phyloP scores from a whole-genome alignment of 805 yeast genomes.

The Cyberlindnera maritima region DNA sequence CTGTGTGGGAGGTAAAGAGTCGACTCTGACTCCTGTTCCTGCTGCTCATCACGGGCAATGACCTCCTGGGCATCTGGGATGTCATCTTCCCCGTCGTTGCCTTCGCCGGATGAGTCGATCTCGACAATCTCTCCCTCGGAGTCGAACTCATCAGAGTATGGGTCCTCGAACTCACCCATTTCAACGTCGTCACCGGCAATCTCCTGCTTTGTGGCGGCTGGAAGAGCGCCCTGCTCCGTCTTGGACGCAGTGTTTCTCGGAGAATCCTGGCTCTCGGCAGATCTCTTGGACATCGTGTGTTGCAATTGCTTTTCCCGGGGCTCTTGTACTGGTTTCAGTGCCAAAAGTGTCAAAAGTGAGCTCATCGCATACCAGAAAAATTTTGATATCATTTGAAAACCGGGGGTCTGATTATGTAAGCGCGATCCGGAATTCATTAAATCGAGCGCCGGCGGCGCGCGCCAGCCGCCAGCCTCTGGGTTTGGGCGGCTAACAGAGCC shows the following conservation, averaged over 20 bases:
- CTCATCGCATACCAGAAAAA: too few relatives aligned
- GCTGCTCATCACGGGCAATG: slow-evolving; percentile 36
- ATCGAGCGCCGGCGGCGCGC: too few relatives aligned
- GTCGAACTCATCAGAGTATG: slow-evolving; percentile 88
- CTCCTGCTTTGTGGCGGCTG: slow-evolving; percentile 28
- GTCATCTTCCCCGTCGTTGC: slow-evolving; percentile 32
- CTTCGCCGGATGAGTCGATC: slow-evolving; percentile 52
- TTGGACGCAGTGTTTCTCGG: slow-evolving; percentile 28
- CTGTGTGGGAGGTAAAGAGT: slow-evolving; percentile 80
- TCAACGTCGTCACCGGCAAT: slow-evolving; percentile 43
- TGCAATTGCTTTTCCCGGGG: too few relatives aligned
- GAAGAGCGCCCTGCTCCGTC: slow-evolving; percentile 15
- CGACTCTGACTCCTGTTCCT: slow-evolving; percentile 38
- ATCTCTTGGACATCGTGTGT: slow-evolving; percentile 28
- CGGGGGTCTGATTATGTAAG: too few relatives aligned
- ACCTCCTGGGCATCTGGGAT: slow-evolving; percentile 33
- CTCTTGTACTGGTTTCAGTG: too few relatives aligned
- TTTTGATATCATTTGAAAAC: too few relatives aligned
- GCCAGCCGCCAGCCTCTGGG: too few relatives aligned
- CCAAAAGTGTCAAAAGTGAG: too few relatives aligned
- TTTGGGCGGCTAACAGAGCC: too few relatives aligned
- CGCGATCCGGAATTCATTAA: too few relatives aligned
- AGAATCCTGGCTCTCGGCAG: slow-evolving; percentile 20
- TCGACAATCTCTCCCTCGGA: slow-evolving; percentile 89
- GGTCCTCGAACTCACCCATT: slow-evolving; percentile 85